These are phyloP conservation scores for Venturiaceae sp. DNA, from an alignment of 2,329 filamentous ascomycete genomes.

Conservation along the genomic window DNA sequence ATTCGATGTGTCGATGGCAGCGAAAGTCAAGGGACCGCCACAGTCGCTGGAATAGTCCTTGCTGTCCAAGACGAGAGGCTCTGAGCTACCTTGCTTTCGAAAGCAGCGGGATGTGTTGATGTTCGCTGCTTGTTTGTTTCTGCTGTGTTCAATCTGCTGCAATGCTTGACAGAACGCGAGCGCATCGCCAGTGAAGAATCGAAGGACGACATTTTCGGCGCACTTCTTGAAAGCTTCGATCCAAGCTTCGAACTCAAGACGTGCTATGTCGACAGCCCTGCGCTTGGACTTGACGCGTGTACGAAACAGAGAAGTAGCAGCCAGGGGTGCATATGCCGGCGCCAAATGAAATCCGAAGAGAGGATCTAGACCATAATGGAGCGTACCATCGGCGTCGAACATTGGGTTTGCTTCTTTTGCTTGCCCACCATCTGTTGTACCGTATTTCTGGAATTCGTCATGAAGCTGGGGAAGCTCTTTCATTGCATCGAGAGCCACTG, in stretches of 20 bases:
- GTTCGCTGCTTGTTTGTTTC: neutral
- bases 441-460: neutral
- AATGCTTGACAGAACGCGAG: slow-evolving; percentile 44
- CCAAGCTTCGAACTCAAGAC: slow-evolving; percentile 40
- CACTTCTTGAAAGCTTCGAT: slow-evolving; percentile 27
- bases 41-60: slow-evolving; percentile 28
- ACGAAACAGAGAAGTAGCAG: neutral
- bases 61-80: slow-evolving; percentile 32
- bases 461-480: neutral
- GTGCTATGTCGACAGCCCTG: slow-evolving; percentile 23
- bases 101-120: slow-evolving; percentile 29
- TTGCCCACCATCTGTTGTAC: slow-evolving; percentile 11
- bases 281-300: neutral
- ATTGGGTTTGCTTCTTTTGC: slow-evolving; percentile 26
- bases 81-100: slow-evolving; percentile 29
- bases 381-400: slow-evolving; percentile 26
- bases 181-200: slow-evolving; percentile 39
- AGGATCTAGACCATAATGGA: slow-evolving; percentile 44
- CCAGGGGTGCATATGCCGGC: neutral
- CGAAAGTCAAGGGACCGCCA: slow-evolving; percentile 35
- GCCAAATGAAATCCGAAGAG: slow-evolving; percentile 42
- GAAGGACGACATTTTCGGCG: slow-evolving; percentile 26
- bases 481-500: neutral
- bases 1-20: slow-evolving; percentile 47
- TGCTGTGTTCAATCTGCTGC: slow-evolving; percentile 21